These are phyloP conservation scores for Aureobasidium zeae DNA, from an alignment of 2,329 filamentous ascomycete species.

Conservation along the genomic window DNA sequence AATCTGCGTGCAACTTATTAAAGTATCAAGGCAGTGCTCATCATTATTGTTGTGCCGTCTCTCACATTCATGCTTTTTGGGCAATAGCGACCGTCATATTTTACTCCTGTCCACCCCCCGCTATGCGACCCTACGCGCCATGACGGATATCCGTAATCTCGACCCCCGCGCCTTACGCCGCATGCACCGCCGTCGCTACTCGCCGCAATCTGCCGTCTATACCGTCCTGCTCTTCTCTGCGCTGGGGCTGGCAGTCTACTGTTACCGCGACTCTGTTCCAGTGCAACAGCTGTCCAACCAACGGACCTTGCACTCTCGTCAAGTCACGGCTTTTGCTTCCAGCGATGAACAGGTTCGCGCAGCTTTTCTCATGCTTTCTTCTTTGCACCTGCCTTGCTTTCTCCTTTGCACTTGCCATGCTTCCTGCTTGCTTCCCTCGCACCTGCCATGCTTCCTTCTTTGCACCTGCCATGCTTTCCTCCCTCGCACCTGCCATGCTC, in stretches of 20 bases:
- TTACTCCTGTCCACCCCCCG: no score
- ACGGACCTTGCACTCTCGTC: neutral
- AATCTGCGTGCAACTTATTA: no score
- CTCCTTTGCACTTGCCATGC: neutral
- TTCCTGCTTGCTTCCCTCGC: no score
- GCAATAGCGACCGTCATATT: no score
- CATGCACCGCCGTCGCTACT: slow-evolving; percentile 3
- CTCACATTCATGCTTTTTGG: no score
- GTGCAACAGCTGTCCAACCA: neutral
- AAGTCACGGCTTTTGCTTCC: slow-evolving; percentile 8
- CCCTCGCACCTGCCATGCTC: no score
- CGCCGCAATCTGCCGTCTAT: slow-evolving; percentile 18
- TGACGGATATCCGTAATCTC: neutral
- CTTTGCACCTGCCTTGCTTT: neutral
- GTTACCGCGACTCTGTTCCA: slow-evolving; percentile 1
- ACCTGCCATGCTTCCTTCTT: no score
- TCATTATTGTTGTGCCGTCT: no score
- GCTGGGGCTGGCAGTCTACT: slow-evolving; percentile 14
- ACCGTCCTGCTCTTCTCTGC: slow-evolving; percentile 15
- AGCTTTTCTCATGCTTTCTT: neutral
- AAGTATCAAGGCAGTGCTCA: no score
- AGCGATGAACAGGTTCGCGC: slow-evolving; percentile 30
- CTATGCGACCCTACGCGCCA: slow-evolving; percentile 7
- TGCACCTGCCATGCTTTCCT: no score
- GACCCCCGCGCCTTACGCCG: slow-evolving; percentile 4